Percentiles rank a stretch among this genome's conserved stretches.
phyloP scores from a whole-genome alignment of 495 filamentous ascomycete genomes.

The Margaritispora aquatica region DNA sequence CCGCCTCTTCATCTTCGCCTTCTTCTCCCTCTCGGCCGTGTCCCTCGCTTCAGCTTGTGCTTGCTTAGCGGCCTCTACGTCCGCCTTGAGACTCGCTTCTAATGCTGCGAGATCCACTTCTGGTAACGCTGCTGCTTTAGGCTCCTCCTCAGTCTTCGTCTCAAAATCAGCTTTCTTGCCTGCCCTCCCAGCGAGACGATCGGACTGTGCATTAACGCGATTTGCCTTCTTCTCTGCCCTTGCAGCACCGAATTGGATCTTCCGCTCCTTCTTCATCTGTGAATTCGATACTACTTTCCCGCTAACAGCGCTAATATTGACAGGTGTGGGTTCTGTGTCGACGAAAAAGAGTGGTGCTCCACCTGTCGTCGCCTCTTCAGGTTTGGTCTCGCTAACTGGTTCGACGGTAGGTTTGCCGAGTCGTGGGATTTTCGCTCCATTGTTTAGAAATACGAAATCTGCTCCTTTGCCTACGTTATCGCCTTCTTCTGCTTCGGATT shows the following conservation, averaged over 20 bases:
- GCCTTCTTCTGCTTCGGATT: background rate
- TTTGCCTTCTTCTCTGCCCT: background rate
- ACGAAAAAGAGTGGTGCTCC: constrained; percentile 19
- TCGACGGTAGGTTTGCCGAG: background rate
- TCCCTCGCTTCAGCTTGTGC: constrained; percentile 1
- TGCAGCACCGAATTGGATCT: background rate
- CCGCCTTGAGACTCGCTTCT: constrained; percentile 16
- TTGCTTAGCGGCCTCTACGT: constrained; percentile 13
- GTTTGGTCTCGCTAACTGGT: background rate
- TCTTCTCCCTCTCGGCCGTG: background rate
- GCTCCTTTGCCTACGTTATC: background rate
- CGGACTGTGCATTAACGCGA: background rate
- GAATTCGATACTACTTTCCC: background rate
- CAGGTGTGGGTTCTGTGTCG: constrained; percentile 18
- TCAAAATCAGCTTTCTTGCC: no score
- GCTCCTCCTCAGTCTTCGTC: no score
- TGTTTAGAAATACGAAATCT: constrained; percentile 8
- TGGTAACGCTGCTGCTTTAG: background rate
- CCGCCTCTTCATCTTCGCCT: constrained; percentile 8
- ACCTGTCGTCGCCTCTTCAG: no score
- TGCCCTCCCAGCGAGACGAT: no score
- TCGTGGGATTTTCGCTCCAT: constrained; percentile 12
- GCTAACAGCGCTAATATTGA: background rate
- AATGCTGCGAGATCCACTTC: constrained; percentile 20
- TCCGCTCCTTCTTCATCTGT: background rate